Conservation (phyloP, 2,329 filamentous ascomycete genomes). For the Epichloe baconii region DNA sequence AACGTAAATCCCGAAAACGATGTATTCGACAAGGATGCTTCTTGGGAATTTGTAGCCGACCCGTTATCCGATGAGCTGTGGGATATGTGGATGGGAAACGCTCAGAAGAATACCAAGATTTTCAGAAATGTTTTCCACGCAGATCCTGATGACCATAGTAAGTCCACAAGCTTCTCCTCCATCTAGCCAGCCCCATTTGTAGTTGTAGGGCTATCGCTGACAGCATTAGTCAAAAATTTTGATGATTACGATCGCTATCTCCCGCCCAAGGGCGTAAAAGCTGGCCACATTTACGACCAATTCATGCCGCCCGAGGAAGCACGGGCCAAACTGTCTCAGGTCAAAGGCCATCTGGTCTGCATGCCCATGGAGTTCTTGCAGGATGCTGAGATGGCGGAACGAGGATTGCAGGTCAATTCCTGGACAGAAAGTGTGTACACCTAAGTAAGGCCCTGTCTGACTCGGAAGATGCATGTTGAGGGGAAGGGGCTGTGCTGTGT, state of each 20-base stretch:
- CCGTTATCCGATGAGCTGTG: conserved; percentile 55
- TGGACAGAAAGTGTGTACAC: conserved; percentile 83
- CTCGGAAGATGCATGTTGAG: background rate
- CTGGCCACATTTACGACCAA: conserved; percentile 77
- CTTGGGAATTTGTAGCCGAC: conserved; percentile 54
- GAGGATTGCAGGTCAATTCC: conserved; percentile 71
- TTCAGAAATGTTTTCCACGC: conserved; percentile 75
- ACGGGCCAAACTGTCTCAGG: conserved; percentile 59
- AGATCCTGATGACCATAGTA: conserved; percentile 77
- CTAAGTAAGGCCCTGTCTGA: conserved; percentile 19
- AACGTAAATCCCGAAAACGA: conserved; percentile 53
- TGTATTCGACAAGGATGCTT: conserved; percentile 44
- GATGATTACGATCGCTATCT: conserved; percentile 77
- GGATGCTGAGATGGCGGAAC: conserved; percentile 81
- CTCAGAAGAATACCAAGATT: conserved; percentile 57
- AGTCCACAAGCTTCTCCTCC: conserved; percentile 13
- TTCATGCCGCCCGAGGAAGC: conserved; percentile 63
- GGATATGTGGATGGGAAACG: conserved; percentile 54
- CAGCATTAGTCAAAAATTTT: conserved; percentile 59
- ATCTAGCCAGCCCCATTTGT: background rate
- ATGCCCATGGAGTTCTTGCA: conserved; percentile 83
- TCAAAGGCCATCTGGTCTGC: conserved; percentile 86
- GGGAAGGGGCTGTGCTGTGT: background rate
- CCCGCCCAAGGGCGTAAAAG: conserved; percentile 55
- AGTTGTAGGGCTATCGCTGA: background rate